These are phyloP conservation scores for Penicillium robsamsonii DNA, from an alignment of 495 filamentous ascomycete genomes.

Conservation along the genomic window DNA sequence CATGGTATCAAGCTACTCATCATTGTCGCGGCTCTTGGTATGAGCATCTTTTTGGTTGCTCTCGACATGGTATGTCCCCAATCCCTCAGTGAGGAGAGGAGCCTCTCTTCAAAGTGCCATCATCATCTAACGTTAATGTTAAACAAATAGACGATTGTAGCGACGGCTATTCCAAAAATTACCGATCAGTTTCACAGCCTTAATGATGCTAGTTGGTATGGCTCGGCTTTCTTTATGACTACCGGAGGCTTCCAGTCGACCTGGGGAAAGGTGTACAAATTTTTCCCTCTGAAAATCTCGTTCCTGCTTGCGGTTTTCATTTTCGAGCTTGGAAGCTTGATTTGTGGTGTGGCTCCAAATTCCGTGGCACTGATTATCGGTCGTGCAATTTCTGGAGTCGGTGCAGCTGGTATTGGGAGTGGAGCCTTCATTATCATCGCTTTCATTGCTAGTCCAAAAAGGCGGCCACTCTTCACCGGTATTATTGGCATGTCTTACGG, in stretches of 20 bases:
- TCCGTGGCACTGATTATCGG: slow-evolving; percentile 36
- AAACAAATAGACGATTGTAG: slow-evolving; percentile 32
- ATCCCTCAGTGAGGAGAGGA: too few relatives aligned
- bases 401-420: slow-evolving; percentile 13
- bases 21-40: too few relatives aligned
- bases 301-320: slow-evolving; percentile 59
- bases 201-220: slow-evolving; percentile 12
- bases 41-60: too few relatives aligned
- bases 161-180: slow-evolving; percentile 37
- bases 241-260: slow-evolving; percentile 52
- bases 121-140: too few relatives aligned
- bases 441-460: slow-evolving; percentile 31
- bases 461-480: slow-evolving; percentile 35
- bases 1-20: too few relatives aligned
- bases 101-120: too few relatives aligned
- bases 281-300: slow-evolving; percentile 47
- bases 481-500: slow-evolving; percentile 40
- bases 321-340: slow-evolving; percentile 69
- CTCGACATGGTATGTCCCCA: too few relatives aligned
- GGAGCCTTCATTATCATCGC: slow-evolving; percentile 38
- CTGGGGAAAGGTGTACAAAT: slow-evolving; percentile 54
- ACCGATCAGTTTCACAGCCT: neutral
- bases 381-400: slow-evolving; percentile 31
- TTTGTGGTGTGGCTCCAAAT: slow-evolving; percentile 30
- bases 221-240: slow-evolving; percentile 54